Evolutionary conservation across 176 grass and related monocot species (phyloP), one percentile per base, ranked within the genome.

Genomic region (Phragmites australis): DNA sequence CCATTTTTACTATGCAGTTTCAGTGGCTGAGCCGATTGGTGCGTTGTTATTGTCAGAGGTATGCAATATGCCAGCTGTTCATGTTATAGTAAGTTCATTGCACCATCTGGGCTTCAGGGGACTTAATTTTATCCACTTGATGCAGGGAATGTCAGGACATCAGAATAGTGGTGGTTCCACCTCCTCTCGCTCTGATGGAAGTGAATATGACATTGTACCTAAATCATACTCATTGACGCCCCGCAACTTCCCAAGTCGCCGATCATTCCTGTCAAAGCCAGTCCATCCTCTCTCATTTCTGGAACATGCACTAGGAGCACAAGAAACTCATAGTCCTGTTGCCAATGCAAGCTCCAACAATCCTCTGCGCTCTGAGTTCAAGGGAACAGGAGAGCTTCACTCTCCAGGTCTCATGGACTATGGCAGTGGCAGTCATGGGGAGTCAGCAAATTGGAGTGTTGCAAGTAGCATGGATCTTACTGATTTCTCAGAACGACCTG

Each of bases 241-340:
- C 58, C 79, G 74, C 81, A 87, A 88, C 81, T 82, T 85, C 62
- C 72, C 83, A 25, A 89, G 41, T 61, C 83, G 67, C n/a, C 88
- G 80, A 25, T 91, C 86, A 75, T 97, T 97, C 72, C 83, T 91
- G 18, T 87, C 93, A 77, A 97, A 88, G 77, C 83, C 90, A 57
- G 74, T 95, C 61, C 87, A 90, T 48, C 89, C 93, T 76, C 64
- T 95, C 13, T 83, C 87, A 19, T 88, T 95, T 61, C 85, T 81
- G 25, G 87, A 95, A 51, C 84, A 90, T 40, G 74, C 62, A 47
- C 17, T 31, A 72, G 77, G 79, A 76, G 45, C 40, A 9, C 81
- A 85, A 68, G 89, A 72, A 80, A 67, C 22, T 72, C 55, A 51
- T 57, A 62, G 40, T 59, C 53, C 56, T 47, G 32, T 81, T 73